phyloP scores from a whole-genome alignment of 2,329 filamentous ascomycete genomes.

The Pestalotiopsis fici region DNA sequence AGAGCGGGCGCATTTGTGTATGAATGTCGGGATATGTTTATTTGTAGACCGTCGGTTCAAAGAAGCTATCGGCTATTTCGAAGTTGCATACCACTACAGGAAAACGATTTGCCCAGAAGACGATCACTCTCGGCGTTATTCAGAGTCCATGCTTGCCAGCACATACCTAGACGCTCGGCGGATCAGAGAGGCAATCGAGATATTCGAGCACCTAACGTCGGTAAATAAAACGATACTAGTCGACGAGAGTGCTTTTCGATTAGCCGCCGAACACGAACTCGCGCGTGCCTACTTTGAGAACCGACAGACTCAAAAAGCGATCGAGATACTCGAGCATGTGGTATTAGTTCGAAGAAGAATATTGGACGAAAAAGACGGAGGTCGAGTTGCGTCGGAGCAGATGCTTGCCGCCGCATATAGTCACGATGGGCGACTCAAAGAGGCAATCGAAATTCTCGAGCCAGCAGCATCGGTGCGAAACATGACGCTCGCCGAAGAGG shows the following conservation, averaged over 20 bases:
- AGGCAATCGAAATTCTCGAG: conserved; percentile 15
- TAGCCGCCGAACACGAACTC: conserved; percentile 8
- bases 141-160: neutral
- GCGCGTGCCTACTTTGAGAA: neutral
- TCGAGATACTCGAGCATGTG: conserved; percentile 12
- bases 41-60: conserved; percentile 18
- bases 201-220: conserved; percentile 20
- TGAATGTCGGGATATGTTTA: conserved; percentile 21
- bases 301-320: conserved; percentile 12
- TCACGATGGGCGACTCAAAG: neutral
- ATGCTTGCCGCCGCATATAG: conserved; percentile 16
- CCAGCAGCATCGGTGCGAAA: neutral
- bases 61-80: conserved; percentile 13
- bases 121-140: neutral
- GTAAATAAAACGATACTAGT: conserved; percentile 5
- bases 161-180: neutral
- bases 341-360: neutral
- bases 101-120: neutral
- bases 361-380: neutral
- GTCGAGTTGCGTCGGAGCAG: neutral
- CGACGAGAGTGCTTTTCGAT: conserved; percentile 11
- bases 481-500: neutral
- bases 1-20: conserved; percentile 19
- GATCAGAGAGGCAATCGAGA: conserved; percentile 12
- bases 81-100: conserved; percentile 11